phyloP scores from a whole-genome alignment of 768 basidiomycete genomes.

The Xerocomellus chrysenteron region DNA sequence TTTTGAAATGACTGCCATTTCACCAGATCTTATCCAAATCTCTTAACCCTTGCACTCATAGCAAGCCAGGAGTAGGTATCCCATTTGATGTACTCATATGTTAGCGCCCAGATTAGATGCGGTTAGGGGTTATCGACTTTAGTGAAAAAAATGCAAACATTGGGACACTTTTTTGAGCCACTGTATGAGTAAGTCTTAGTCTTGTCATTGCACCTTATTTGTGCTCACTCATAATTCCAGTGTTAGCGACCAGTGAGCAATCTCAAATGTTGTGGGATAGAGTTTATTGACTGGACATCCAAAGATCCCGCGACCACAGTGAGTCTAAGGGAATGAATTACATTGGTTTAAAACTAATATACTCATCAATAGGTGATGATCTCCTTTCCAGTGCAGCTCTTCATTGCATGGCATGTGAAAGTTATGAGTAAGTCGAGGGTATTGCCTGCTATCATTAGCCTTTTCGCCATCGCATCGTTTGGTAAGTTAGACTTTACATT shows the following conservation, averaged over 20 bases:
- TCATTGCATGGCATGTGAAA: constrained; percentile 46
- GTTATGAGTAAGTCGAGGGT: constrained; percentile 32
- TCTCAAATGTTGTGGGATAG: background rate
- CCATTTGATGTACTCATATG: too few species aligned
- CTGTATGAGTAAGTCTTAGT: background rate
- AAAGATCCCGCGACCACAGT: constrained; percentile 49
- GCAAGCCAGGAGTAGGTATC: too few species aligned
- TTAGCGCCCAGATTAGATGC: too few species aligned
- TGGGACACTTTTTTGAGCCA: too few species aligned
- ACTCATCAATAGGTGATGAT: constrained; percentile 39
- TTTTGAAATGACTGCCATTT: too few species aligned
- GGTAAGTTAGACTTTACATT: background rate
- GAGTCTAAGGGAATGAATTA: background rate
- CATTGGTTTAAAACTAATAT: background rate
- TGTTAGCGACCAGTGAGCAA: constrained; percentile 13
- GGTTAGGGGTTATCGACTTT: too few species aligned
- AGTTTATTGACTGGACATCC: background rate
- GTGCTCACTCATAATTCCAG: constrained; percentile 3
- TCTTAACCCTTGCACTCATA: too few species aligned
- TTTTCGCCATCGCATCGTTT: constrained; percentile 8
- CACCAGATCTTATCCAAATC: too few species aligned
- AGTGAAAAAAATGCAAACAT: too few species aligned
- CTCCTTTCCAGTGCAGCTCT: constrained; percentile 44
- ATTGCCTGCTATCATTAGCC: constrained; percentile 26
- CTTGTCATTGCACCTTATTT: constrained; percentile 19